Percentiles rank a stretch among this genome's conserved stretches.
Evolutionary conservation across 352 stramenopile genomes (phyloP).

Genomic region (Pythium folliculosum): DNA sequence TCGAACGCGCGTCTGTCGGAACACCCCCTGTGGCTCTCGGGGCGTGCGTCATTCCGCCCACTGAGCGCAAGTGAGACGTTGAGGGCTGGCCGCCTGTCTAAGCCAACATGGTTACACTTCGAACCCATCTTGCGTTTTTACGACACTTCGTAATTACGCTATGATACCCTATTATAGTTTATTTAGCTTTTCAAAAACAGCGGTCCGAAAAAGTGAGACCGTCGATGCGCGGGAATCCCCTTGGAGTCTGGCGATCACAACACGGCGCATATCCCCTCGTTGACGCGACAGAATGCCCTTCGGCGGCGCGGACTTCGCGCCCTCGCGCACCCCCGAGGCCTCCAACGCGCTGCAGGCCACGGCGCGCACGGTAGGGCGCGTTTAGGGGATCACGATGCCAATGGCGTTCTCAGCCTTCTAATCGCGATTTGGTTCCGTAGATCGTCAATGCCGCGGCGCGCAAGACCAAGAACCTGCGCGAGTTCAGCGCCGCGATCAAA

Average conservation of each 20-base stretch:
- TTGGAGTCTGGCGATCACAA: no score
- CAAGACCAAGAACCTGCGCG: conserved; percentile 59
- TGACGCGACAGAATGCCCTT: conserved; percentile 42
- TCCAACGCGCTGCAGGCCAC: conserved; percentile 38
- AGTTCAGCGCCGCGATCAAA: conserved; percentile 51
- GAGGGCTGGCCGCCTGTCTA: background rate
- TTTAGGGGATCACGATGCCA: no score
- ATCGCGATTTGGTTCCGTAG: conserved; percentile 20
- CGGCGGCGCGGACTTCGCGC: conserved; percentile 54
- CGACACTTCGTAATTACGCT: background rate
- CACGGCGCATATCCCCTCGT: background rate
- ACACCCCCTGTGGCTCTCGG: no score
- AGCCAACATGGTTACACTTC: conserved; percentile 18
- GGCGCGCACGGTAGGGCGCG: conserved; percentile 41
- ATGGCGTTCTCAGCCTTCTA: no score
- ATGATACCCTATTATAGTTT: background rate
- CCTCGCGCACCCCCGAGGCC: conserved; percentile 59
- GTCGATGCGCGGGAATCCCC: background rate
- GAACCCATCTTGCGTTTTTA: conserved; percentile 2
- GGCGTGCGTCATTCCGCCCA: no score
- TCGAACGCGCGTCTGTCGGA: no score
- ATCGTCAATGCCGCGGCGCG: conserved; percentile 54
- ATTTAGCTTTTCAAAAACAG: conserved; percentile 12
- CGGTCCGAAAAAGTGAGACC: background rate
- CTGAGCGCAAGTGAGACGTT: background rate